A percentile compares a stretch with the other conserved stretches of the same genome.
These are phyloP conservation scores for Euphorbia corollata DNA, from an alignment of 441 rosid genomes.

Conservation along the genomic window DNA sequence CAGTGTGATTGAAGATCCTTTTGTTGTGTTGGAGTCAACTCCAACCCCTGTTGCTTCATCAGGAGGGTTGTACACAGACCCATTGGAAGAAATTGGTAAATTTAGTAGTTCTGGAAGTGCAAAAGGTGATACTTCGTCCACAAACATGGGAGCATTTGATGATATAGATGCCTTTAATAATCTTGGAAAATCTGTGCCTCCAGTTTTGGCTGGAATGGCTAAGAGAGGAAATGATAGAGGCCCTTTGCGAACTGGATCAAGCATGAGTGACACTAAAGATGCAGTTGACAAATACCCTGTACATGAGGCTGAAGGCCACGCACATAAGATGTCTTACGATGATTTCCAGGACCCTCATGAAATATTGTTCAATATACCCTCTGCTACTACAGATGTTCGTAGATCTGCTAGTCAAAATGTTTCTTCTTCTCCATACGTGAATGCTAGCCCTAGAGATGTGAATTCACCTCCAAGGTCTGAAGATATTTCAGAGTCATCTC, in stretches of 20 bases:
- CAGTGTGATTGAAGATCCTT: conserved; percentile 52
- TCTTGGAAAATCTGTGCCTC: conserved; percentile 52
- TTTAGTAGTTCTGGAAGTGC: conserved; percentile 40
- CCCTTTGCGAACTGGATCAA: conserved; percentile 36
- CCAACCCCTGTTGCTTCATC: conserved; percentile 40
- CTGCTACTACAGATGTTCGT: conserved; percentile 30
- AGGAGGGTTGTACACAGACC: conserved; percentile 44
- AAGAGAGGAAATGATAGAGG: conserved; percentile 38
- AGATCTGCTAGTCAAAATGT: conserved; percentile 35
- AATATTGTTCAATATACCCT: conserved; percentile 40
- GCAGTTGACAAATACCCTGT: conserved; percentile 31
- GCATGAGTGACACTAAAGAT: conserved; percentile 35
- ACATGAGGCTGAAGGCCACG: conserved; percentile 33
- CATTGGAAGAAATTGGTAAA: conserved; percentile 51
- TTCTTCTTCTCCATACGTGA: conserved; percentile 35
- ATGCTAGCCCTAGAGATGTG: conserved; percentile 32
- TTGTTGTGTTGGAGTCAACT: conserved; percentile 54
- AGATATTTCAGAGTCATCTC: conserved; percentile 44
- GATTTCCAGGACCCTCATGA: conserved; percentile 35
- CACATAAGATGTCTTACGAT: conserved; percentile 34
- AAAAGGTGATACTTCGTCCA: conserved; percentile 40
- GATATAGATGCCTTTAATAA: conserved; percentile 57
- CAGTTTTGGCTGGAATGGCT: conserved; percentile 34
- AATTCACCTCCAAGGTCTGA: conserved; percentile 41
- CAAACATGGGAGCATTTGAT: conserved; percentile 43